A percentile compares a stretch with the other conserved stretches of the same genome.
These are phyloP conservation scores for Fusarium oxysporum DNA, from an alignment of 2,329 filamentous ascomycete species.

Conservation along the genomic window DNA sequence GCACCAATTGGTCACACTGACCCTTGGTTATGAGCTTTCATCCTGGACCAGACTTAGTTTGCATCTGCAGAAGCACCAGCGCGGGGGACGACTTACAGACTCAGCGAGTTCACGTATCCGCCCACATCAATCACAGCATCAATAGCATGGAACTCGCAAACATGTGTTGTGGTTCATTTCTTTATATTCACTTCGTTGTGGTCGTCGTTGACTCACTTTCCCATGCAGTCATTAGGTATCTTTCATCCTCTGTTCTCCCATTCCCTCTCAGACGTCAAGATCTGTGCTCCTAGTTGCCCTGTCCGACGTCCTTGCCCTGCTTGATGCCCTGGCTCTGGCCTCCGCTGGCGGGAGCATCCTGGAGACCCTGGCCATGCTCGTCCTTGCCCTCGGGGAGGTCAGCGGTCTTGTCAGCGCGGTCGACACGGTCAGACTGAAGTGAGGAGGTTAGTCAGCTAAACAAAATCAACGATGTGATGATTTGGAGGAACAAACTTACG, in stretches of 20 bases:
- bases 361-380: conserved; percentile 58
- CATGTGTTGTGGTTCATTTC: conserved; percentile 12
- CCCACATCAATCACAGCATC: conserved; percentile 6
- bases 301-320: conserved; percentile 54
- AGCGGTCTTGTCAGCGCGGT: conserved; percentile 63
- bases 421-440: conserved; percentile 51
- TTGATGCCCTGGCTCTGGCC: conserved; percentile 58
- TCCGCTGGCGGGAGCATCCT: conserved; percentile 56
- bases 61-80: background rate
- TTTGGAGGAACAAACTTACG: conserved; percentile 47
- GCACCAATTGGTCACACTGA: background rate
- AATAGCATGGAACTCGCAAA: background rate
- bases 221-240: conserved; percentile 34
- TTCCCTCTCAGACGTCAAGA: background rate
- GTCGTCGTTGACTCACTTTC: conserved; percentile 17
- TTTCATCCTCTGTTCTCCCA: conserved; percentile 11
- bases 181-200: conserved; percentile 35
- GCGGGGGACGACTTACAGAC: conserved; percentile 5
- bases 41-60: background rate
- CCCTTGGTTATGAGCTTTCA: background rate
- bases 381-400: conserved; percentile 56
- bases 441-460: background rate
- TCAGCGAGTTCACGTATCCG: background rate
- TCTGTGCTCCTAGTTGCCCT: conserved; percentile 48
- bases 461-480: background rate